These are phyloP conservation scores for Vitellaria paradoxa DNA, from an alignment of 179 eudicot species.

Conservation along the genomic window DNA sequence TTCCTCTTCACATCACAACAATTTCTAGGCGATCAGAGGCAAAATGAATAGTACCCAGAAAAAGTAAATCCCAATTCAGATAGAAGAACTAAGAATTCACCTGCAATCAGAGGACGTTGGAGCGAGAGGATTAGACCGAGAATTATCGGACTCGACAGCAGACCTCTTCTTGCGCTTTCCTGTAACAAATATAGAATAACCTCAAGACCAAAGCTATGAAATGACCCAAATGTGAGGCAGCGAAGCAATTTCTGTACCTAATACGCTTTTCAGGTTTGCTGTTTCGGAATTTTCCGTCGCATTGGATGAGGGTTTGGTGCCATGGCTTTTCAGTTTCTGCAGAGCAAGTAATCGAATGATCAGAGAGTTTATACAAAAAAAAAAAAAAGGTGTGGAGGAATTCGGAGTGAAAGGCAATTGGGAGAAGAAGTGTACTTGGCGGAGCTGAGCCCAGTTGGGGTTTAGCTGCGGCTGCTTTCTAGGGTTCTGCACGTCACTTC, in stretches of 20 bases:
- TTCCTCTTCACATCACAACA: background rate
- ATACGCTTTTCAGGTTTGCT: conserved; percentile 20
- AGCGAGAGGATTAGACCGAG: conserved; percentile 40
- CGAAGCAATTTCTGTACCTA: conserved; percentile 36
- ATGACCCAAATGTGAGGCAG: background rate
- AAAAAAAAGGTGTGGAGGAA: background rate
- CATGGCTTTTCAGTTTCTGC: conserved; percentile 48
- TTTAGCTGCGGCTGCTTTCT: conserved; percentile 34
- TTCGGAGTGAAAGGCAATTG: background rate
- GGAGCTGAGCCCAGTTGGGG: conserved; percentile 52
- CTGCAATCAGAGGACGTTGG: conserved; percentile 79
- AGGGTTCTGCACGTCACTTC: conserved; percentile 16
- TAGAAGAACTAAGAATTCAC: conserved; percentile 22
- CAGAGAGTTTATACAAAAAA: background rate
- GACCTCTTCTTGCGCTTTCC: conserved; percentile 81
- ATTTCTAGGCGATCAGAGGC: background rate
- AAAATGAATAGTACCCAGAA: background rate
- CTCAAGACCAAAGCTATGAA: background rate
- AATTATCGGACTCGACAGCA: conserved; percentile 27
- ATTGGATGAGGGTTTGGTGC: conserved; percentile 25
- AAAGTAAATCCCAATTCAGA: background rate
- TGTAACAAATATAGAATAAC: conserved; percentile 13
- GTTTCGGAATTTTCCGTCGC: conserved; percentile 20
- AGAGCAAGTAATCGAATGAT: conserved; percentile 7
- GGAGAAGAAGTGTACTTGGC: conserved; percentile 23